Evolutionary conservation across 345 rosid species (phyloP), one percentile per base, ranked within the genome.

Genomic region (Syzygium grande): DNA sequence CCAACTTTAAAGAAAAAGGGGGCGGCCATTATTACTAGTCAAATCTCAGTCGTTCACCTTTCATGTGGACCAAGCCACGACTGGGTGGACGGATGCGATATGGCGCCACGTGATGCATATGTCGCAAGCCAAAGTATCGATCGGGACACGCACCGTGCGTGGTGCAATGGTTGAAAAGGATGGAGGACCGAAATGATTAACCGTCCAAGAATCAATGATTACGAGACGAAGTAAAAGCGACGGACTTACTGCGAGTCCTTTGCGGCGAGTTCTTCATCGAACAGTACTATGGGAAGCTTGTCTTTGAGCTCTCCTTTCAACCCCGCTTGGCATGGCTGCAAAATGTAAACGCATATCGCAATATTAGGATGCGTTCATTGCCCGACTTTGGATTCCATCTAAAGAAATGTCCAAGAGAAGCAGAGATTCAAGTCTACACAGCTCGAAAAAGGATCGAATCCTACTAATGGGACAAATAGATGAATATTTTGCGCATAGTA

Each of bases 221-320:
- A 38, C 83, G 43, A 14, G 83, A 65, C 17, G 8, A 16, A 59
- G 55, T 9, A 65, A 77, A 29, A 41, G 52, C 53, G 29, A 84
- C 84, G 51, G 85, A 93, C 99, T 95, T 93, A 97, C 99, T 94
- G 96, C 86, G 99, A 91, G 85, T 95, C 99, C 89, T 90, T 95
- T 30, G 92, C 89, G 89, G 89, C 92, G 52, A 95, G 85, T 87
- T 95, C 98, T 92, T 97, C 99, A 91, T 93, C 97, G 91, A 94
- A 97, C 51, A 94, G 88, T 9, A 95, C 93, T 25, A 86, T 90
- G 63, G 94, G 98, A 89, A 97, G 98, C 92, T 92, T 94, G 86
- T 93, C 93, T 85, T 87, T 92, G 86, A 95, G 88, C 88, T 94
- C 98, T 86, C 90, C 90, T 87, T 95, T 94, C 91, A 93, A 88